Evolutionary conservation across 768 basidiomycete species (phyloP).

Genomic region (Lentinula sp.): DNA sequence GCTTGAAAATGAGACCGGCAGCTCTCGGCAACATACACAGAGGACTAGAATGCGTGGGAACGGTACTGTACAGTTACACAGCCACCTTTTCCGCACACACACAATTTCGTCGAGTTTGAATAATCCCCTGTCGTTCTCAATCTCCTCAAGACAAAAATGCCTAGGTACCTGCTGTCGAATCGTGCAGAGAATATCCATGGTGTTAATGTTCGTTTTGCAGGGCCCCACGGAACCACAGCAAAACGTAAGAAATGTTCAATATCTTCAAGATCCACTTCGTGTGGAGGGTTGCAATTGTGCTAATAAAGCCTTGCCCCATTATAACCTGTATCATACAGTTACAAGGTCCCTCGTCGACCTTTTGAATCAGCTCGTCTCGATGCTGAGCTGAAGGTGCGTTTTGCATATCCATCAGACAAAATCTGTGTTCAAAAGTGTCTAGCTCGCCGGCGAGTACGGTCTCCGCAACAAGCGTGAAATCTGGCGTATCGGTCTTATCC

Average conservation of each 20-base stretch:
- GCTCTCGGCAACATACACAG: neutral
- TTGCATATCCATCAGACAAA: neutral
- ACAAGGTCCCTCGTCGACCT: conserved; percentile 98
- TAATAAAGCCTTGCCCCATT: conserved; percentile 67
- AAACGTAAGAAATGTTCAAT: conserved; percentile 72
- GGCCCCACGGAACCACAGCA: conserved; percentile 89
- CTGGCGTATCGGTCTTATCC: conserved; percentile 97
- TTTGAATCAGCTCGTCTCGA: conserved; percentile 98
- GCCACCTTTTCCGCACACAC: conserved; percentile 15
- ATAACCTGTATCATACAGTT: conserved; percentile 55
- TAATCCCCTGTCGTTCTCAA: conserved; percentile 22
- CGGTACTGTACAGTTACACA: conserved; percentile 63
- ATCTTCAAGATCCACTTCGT: conserved; percentile 60
- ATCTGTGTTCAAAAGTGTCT: conserved; percentile 3
- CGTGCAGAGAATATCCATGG: conserved; percentile 6
- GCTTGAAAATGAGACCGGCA: neutral
- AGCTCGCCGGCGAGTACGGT: conserved; percentile 99
- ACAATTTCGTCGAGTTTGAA: conserved; percentile 16
- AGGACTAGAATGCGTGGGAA: conserved; percentile 50
- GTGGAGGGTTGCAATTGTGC: conserved; percentile 63
- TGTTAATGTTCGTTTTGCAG: conserved; percentile 39
- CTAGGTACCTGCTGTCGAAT: conserved; percentile 53
- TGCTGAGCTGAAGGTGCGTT: conserved; percentile 90
- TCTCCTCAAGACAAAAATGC: conserved; percentile 74
- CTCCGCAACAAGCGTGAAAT: conserved; percentile 99